Evolutionary conservation across 495 filamentous ascomycete genomes (phyloP).

Genomic region (Amphirosellinia nigrospora): DNA sequence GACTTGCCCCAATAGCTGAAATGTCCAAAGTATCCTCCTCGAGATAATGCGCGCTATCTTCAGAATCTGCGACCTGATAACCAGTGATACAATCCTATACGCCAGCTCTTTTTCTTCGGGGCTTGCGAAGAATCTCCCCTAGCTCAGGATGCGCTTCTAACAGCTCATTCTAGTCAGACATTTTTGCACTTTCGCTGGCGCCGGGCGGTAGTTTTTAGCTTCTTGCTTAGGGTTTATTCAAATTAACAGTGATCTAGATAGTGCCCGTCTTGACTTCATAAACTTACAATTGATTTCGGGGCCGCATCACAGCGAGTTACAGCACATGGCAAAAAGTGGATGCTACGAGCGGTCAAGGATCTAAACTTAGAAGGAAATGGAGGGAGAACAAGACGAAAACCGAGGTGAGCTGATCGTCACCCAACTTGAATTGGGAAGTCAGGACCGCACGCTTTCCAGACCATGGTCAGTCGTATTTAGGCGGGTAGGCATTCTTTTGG

Average conservation of each 20-base stretch:
- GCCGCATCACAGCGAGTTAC: not conserved
- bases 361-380: not conserved
- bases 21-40: conserved; percentile 9
- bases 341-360: not conserved
- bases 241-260: not conserved
- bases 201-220: too few species aligned
- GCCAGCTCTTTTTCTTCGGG: not conserved
- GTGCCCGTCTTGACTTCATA: not conserved
- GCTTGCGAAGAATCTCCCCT: not conserved
- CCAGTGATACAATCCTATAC: not conserved
- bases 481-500: too few species aligned
- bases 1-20: conserved; percentile 8
- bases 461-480: too few species aligned
- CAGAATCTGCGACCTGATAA: conserved; percentile 4
- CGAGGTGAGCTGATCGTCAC: not conserved
- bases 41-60: not conserved
- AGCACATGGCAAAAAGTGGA: not conserved
- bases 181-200: not conserved
- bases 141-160: not conserved
- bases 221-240: not conserved
- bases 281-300: not conserved
- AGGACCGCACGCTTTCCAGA: too few species aligned
- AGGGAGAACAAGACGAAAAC: not conserved
- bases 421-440: too few species aligned
- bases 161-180: not conserved